Base-by-base conservation (phyloP, 1,284 basidiomycete genomes). In the Irpex rosettiformis region DNA sequence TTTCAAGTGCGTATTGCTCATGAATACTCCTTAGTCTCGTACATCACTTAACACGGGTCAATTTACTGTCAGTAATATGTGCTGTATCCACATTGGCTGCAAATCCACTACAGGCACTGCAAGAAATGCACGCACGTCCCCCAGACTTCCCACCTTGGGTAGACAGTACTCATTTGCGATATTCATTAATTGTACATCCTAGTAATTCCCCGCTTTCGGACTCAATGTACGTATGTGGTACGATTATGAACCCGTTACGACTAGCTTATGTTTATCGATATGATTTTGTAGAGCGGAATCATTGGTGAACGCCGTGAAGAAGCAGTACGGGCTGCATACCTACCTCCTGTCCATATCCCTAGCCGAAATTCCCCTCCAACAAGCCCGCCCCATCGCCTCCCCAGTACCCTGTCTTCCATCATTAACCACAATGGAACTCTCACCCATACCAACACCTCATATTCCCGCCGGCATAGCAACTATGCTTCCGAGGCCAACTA, bases 251-350 rank as follows among this genome's bases (percentile, higher is more conserved):
- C 0, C 10, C n/a, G 10, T 3, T 11, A 16, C 13, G 2, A 40
- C 6, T 2, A 22, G 10, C n/a, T 27, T 21, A 10, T 21, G 4
- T 54, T 33, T 21, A 25, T 8, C 2, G 16, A 16, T 43, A 21
- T 2, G 13, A 5, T 24, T 8, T 18, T 58, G 13, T 64, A 93
- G 90, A 73, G 86, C 88, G 33, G 79, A 77, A 42, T 88, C 90
- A 3, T 76, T 93, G 11, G 87, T 85, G 69, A 93, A 92, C 66
- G 90, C 90, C 1, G 84, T 89, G 56, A 93, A 88, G 79, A 92
- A 89, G 67, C 90, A 92, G 68, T 89, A 84, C 70, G 90, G 89
- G 16, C 73, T 91, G 13, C 84, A 93, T 66, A 82, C 80, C 52
- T 89, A 86, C 69, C 76, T 93, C 3, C 80, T 93, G 53, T 71